Evolutionary conservation across 371 early-diverging fungal species (phyloP).

Genomic region (Gilbertella persicaria): DNA sequence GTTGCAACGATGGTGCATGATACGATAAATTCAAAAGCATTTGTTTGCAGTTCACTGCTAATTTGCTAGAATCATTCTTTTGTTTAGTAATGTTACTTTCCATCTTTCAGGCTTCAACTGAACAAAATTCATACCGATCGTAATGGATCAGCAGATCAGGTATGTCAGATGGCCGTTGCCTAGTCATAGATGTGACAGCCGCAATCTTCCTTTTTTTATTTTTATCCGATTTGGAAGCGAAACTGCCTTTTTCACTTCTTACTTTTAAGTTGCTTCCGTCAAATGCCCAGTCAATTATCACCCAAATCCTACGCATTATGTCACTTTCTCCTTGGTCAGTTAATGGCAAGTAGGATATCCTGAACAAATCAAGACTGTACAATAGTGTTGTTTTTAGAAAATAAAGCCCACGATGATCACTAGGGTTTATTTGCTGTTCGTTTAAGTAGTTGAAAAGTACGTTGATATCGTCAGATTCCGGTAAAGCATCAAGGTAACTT

Average conservation of each 20-base stretch:
- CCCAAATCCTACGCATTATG: conserved; percentile 6
- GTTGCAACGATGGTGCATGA: too few relatives aligned
- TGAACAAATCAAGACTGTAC: conserved; percentile 12
- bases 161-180: too few relatives aligned
- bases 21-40: too few relatives aligned
- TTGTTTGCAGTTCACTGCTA: too few relatives aligned
- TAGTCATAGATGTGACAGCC: too few relatives aligned
- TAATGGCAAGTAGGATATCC: conserved; percentile 5
- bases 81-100: too few relatives aligned
- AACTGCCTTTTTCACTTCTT: conserved; percentile 5
- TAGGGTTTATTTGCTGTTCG: conserved; percentile 6
- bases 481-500: conserved; percentile 8
- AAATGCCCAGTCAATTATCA: conserved; percentile 12
- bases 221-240: conserved; percentile 8
- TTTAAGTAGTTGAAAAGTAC: conserved; percentile 8
- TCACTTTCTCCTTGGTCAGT: conserved; percentile 11
- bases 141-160: too few relatives aligned
- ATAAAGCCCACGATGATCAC: conserved; percentile 4
- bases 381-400: conserved; percentile 11
- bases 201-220: too few relatives aligned
- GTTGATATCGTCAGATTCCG: conserved; percentile 7
- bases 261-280: conserved; percentile 2
- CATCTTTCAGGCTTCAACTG: too few relatives aligned
- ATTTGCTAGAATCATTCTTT: too few relatives aligned
- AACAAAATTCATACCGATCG: too few relatives aligned